Evolutionary conservation across 768 basidiomycete species (phyloP).

Genomic region (Strobilomyces dryophilus): DNA sequence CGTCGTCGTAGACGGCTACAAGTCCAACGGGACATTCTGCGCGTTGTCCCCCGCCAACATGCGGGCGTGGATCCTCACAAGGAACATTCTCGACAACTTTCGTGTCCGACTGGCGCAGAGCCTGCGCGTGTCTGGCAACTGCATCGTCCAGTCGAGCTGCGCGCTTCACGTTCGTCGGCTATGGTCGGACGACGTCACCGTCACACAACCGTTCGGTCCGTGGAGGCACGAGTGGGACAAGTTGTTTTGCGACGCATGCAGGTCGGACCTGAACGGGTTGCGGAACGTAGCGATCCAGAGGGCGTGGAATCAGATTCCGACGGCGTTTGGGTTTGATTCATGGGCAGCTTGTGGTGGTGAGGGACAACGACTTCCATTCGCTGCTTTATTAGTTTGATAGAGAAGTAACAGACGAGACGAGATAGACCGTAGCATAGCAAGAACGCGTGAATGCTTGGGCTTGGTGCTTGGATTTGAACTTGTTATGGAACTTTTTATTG

Average conservation of each 20-base stretch:
- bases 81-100: constrained; percentile 1
- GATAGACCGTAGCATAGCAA: too few species aligned
- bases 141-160: constrained; percentile 5
- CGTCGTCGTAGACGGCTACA: constrained; percentile 10
- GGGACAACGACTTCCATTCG: background rate
- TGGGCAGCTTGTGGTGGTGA: constrained; percentile 7
- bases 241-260: constrained; percentile 11
- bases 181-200: constrained; percentile 3
- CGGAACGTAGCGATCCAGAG: constrained; percentile 2
- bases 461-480: too few species aligned
- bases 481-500: too few species aligned
- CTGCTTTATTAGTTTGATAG: too few species aligned
- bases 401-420: too few species aligned
- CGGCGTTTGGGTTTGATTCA: constrained; percentile 6
- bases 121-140: constrained; percentile 1
- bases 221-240: constrained; percentile 17
- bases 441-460: too few species aligned
- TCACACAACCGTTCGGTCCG: constrained; percentile 2
- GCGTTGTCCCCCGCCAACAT: constrained; percentile 6
- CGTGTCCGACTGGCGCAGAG: background rate
- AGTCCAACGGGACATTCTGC: background rate
- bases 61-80: constrained; percentile 7
- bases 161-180: background rate
- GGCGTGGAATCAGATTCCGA: constrained; percentile 14
- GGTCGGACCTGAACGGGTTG: background rate